Conservation (phyloP, 495 filamentous ascomycete species). For the Recurvomyces mirabilis region DNA sequence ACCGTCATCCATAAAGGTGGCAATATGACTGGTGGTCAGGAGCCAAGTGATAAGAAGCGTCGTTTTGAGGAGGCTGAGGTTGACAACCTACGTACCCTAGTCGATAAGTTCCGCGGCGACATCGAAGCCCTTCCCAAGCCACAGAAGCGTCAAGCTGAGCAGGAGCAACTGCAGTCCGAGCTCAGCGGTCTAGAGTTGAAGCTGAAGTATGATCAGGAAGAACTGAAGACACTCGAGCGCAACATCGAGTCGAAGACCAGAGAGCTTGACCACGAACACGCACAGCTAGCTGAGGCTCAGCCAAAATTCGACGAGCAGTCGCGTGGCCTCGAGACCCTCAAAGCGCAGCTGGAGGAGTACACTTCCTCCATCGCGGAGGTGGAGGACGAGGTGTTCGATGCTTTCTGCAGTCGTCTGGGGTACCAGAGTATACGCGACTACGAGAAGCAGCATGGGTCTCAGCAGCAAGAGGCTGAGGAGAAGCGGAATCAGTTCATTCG, state of each 20-base stretch:
- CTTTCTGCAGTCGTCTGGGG: slow-evolving; percentile 77
- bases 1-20: slow-evolving; percentile 95
- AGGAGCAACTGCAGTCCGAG: slow-evolving; percentile 72
- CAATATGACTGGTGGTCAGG: slow-evolving; percentile 88
- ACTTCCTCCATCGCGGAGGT: slow-evolving; percentile 70
- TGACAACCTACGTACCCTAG: slow-evolving; percentile 59
- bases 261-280: slow-evolving; percentile 61
- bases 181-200: slow-evolving; percentile 72
- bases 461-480: slow-evolving; percentile 78
- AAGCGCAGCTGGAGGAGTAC: slow-evolving; percentile 52
- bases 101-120: slow-evolving; percentile 61
- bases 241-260: slow-evolving; percentile 78
- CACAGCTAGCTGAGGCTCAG: slow-evolving; percentile 58
- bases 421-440: slow-evolving; percentile 87
- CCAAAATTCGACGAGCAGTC: slow-evolving; percentile 69
- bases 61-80: slow-evolving; percentile 85
- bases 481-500: slow-evolving; percentile 76
- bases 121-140: slow-evolving; percentile 64
- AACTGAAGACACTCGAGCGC: slow-evolving; percentile 68
- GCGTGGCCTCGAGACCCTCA: slow-evolving; percentile 52
- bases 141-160: slow-evolving; percentile 58
- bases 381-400: slow-evolving; percentile 77
- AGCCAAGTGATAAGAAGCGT: slow-evolving; percentile 59
- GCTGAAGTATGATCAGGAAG: slow-evolving; percentile 57
- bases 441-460: slow-evolving; percentile 78